A percentile compares a stretch with the other conserved stretches of the same genome.
These are phyloP conservation scores for Hemerocallis citrina DNA, from an alignment of 106 monocot species.

Conservation along the genomic window DNA sequence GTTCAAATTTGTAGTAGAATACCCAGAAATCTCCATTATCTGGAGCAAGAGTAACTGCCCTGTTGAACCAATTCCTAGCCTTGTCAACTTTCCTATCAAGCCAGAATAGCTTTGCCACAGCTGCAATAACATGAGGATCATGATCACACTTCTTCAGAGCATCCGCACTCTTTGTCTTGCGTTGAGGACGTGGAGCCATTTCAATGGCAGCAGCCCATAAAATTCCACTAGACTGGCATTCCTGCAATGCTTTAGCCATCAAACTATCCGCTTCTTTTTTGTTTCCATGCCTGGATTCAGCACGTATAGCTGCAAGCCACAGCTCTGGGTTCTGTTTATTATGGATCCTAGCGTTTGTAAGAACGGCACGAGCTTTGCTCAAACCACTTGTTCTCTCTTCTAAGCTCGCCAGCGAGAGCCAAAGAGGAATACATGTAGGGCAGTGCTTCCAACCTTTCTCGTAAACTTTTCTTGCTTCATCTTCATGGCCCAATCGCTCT, in stretches of 20 bases:
- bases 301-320: slow-evolving; percentile 88
- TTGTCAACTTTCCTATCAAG: slow-evolving; percentile 93
- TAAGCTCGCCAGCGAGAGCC: slow-evolving; percentile 81
- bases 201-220: slow-evolving; percentile 93
- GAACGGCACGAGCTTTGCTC: slow-evolving; percentile 84
- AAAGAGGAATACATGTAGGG: slow-evolving; percentile 64
- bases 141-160: slow-evolving; percentile 74
- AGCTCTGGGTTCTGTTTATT: slow-evolving; percentile 61
- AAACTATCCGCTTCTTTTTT: slow-evolving; percentile 79
- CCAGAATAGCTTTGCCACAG: slow-evolving; percentile 93
- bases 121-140: slow-evolving; percentile 88
- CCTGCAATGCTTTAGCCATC: slow-evolving; percentile 96
- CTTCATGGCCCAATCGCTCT: slow-evolving; percentile 49
- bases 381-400: slow-evolving; percentile 77
- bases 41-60: slow-evolving; percentile 84
- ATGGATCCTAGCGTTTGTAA: slow-evolving; percentile 83
- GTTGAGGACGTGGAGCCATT: slow-evolving; percentile 82
- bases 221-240: slow-evolving; percentile 85
- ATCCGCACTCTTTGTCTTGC: slow-evolving; percentile 78
- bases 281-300: slow-evolving; percentile 80
- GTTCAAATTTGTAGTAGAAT: slow-evolving; percentile 88
- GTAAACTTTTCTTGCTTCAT: slow-evolving; percentile 73
- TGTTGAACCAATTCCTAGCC: slow-evolving; percentile 85
- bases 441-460: slow-evolving; percentile 73
- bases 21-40: slow-evolving; percentile 97